phyloP scores from a whole-genome alignment of 352 stramenopile species.

The Phytophthora gonapodyides region DNA sequence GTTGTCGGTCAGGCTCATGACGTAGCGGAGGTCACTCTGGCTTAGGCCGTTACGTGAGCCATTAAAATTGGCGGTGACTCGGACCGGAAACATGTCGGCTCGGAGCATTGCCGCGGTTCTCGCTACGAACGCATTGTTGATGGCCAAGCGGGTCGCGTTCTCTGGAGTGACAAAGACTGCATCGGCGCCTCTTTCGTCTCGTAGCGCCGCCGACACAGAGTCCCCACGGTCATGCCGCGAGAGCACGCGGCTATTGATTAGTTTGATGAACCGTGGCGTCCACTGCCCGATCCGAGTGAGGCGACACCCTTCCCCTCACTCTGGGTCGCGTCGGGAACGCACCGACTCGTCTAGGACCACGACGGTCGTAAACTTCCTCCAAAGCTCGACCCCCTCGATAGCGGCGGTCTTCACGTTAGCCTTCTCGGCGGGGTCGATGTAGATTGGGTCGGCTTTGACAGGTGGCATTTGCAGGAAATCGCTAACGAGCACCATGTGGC shows the following conservation, averaged over 20 bases:
- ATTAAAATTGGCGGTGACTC: not conserved
- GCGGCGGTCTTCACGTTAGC: too few relatives aligned
- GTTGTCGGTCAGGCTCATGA: too few relatives aligned
- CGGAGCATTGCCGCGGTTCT: too few relatives aligned
- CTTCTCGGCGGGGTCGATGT: too few relatives aligned
- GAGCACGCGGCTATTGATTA: slow-evolving; percentile 2
- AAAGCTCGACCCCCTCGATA: not conserved
- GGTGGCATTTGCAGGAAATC: too few relatives aligned
- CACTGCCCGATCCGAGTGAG: not conserved
- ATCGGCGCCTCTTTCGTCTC: too few relatives aligned
- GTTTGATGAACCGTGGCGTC: not conserved
- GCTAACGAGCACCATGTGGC: too few relatives aligned
- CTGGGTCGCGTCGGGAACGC: not conserved
- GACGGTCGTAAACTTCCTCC: not conserved
- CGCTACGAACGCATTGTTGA: not conserved
- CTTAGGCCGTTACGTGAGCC: too few relatives aligned
- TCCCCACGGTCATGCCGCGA: not conserved
- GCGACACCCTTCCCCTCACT: not conserved
- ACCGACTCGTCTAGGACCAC: not conserved
- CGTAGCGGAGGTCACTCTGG: too few relatives aligned
- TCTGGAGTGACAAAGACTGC: not conserved
- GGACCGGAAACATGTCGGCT: not conserved
- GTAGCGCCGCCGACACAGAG: too few relatives aligned
- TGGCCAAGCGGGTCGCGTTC: not conserved
- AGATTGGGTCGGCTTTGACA: too few relatives aligned